Evolutionary conservation across 2,329 filamentous ascomycete genomes (phyloP).

Genomic region (Dothistroma pini): DNA sequence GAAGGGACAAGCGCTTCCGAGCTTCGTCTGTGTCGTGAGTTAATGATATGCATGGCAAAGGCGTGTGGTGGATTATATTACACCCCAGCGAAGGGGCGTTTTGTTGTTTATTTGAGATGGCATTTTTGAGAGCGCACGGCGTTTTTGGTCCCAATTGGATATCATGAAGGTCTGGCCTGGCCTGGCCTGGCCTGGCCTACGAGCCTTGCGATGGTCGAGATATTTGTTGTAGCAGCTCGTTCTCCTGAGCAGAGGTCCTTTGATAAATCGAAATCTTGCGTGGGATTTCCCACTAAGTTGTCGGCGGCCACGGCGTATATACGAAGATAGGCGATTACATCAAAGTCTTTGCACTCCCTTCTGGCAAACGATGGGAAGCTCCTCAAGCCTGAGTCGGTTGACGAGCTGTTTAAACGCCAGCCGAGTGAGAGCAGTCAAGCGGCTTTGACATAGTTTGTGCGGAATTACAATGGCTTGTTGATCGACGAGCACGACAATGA

Average conservation of each 20-base stretch:
- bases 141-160: no score
- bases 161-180: not conserved
- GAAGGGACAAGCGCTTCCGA: not conserved
- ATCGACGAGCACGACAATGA: slow-evolving; percentile 34
- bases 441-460: slow-evolving; percentile 29
- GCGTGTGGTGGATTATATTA: not conserved
- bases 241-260: no score
- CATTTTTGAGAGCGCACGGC: no score
- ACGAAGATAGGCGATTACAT: slow-evolving; percentile 41
- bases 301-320: slow-evolving; percentile 34
- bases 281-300: no score
- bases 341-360: slow-evolving; percentile 46
- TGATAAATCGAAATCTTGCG: no score
- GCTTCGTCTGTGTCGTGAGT: not conserved
- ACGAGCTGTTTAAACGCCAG: slow-evolving; percentile 49
- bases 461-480: slow-evolving; percentile 31
- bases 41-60: not conserved
- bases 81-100: no score
- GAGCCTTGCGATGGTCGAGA: no score
- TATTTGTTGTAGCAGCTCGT: no score
- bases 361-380: slow-evolving; percentile 50
- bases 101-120: no score
- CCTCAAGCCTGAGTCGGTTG: slow-evolving; percentile 41
- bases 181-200: not conserved
- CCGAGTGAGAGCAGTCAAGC: slow-evolving; percentile 33